Base-by-base conservation (phyloP, 2,329 filamentous ascomycete genomes). In the Colletotrichum spaethianum region DNA sequence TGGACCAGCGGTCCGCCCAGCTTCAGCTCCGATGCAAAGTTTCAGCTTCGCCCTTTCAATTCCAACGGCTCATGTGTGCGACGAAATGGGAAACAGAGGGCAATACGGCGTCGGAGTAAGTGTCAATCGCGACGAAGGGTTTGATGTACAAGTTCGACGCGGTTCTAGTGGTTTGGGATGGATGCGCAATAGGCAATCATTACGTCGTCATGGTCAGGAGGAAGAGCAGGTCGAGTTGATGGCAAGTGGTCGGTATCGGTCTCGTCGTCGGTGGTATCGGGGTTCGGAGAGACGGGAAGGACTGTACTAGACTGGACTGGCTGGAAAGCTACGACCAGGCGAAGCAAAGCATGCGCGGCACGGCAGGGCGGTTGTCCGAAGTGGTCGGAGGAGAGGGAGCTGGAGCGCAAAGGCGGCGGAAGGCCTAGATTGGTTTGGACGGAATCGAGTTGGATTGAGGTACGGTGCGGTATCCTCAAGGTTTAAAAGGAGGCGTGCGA, bases 1-100 rank as follows among this genome's bases (percentile, higher is more conserved):
- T 50, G 67, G 60, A 36, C 53, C 65, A 64, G 56, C 70, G 40
- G 59, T 72, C 70, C 46, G 60, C 53, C 70, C 70, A 62, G 53
- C 65, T 69, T 70, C 70, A 46, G 65, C 65, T 72, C 52, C 36
- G 40, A 50, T 72, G 53, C 65, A 70, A 46, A 70, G 66, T 69
- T 70, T 72, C 66, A 60, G 66, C 66, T 70, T 70, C 70, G 52
- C 52, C 65, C 44, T 48, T 60, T 63, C 40, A 55, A 71, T 61
- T 46, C 59, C 63, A 57, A 40, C 40, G 52, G 63, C 38, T 60
- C 73, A 73, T 72, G 44, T 72, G 59, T 63, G 70, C 70, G 70
- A 23, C 70, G 57, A 62, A 53, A 48, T n/a, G 69, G 44, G 11
- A 40, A 53, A 46, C 50, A 16, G 26, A 11, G 56, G 23, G 48